These are phyloP conservation scores for Amanita rimosa DNA, from an alignment of 768 basidiomycete species.

Conservation along the genomic window DNA sequence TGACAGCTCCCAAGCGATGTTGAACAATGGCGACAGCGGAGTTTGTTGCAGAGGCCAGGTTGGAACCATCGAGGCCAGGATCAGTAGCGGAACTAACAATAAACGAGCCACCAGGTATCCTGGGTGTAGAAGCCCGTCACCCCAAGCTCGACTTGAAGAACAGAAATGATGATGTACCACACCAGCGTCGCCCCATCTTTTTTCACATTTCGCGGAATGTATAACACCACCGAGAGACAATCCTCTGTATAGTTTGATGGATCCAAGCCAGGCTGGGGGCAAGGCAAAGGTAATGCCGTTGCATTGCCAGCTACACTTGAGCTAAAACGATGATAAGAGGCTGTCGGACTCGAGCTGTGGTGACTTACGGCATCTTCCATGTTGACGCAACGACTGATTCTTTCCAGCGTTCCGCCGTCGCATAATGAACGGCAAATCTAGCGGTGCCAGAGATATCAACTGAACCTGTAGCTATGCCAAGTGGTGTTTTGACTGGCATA, in stretches of 20 bases:
- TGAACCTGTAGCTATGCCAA: constrained; percentile 48
- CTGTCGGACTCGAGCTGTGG: too few relatives aligned
- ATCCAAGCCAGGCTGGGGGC: constrained; percentile 51
- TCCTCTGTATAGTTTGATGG: constrained; percentile 55
- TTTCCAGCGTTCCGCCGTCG: constrained; percentile 48
- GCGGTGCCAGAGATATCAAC: constrained; percentile 34
- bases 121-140: constrained; percentile 14
- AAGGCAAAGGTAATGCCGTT: constrained; percentile 52
- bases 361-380: constrained; percentile 55
- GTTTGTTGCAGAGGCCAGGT: constrained; percentile 54
- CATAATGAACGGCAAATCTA: constrained; percentile 61
- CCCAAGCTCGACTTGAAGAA: background rate
- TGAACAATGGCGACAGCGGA: constrained; percentile 78
- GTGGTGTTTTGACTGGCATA: constrained; percentile 25
- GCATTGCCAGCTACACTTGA: constrained; percentile 39
- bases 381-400: constrained; percentile 38
- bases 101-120: constrained; percentile 87
- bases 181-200: constrained; percentile 40
- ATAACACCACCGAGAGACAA: constrained; percentile 72
- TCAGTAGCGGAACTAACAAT: constrained; percentile 56
- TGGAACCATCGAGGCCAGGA: constrained; percentile 69
- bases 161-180: constrained; percentile 32
- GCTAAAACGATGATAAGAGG: too few relatives aligned
- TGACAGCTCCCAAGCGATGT: constrained; percentile 71
- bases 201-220: constrained; percentile 37